Conservation (phyloP, 768 basidiomycete genomes). For the Auriculariales sp. region DNA sequence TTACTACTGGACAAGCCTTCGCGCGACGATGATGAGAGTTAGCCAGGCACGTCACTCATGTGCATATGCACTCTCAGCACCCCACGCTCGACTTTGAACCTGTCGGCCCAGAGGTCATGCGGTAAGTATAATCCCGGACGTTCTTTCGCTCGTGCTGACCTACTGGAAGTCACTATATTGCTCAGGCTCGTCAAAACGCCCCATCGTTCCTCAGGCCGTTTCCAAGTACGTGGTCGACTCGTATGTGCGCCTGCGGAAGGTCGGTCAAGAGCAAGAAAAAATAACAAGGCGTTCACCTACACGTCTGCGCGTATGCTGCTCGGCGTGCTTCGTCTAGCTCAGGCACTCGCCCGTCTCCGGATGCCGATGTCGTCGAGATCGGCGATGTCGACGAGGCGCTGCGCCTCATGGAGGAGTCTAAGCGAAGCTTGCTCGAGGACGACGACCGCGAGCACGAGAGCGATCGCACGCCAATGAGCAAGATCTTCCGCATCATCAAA, state of each 20-base stretch:
- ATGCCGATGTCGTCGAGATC: slow-evolving; percentile 67
- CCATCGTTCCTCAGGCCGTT: slow-evolving; percentile 76
- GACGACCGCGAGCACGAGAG: slow-evolving; percentile 50
- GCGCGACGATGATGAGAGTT: slow-evolving; percentile 92
- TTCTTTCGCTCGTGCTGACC: too few relatives aligned
- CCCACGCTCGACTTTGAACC: slow-evolving; percentile 76
- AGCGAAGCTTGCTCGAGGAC: slow-evolving; percentile 80
- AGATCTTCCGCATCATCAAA: slow-evolving; percentile 86
- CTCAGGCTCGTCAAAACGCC: slow-evolving; percentile 78
- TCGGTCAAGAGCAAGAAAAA: slow-evolving; percentile 82
- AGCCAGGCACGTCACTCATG: slow-evolving; percentile 93
- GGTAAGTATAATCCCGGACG: too few relatives aligned
- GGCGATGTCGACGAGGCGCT: slow-evolving; percentile 93
- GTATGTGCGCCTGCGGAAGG: slow-evolving; percentile 88
- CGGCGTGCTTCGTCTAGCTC: slow-evolving; percentile 84
- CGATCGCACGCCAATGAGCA: slow-evolving; percentile 67
- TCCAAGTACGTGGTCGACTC: slow-evolving; percentile 90
- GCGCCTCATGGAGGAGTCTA: slow-evolving; percentile 92
- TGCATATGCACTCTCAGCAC: slow-evolving; percentile 91
- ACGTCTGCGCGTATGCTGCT: slow-evolving; percentile 93
- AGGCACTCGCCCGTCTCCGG: slow-evolving; percentile 86
- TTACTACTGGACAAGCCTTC: slow-evolving; percentile 95
- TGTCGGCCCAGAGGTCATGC: slow-evolving; percentile 76
- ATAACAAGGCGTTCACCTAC: slow-evolving; percentile 83
- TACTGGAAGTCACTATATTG: slow-evolving; percentile 75